These are phyloP conservation scores for Trichoderma erinaceum DNA, from an alignment of 495 filamentous ascomycete species.

Conservation along the genomic window DNA sequence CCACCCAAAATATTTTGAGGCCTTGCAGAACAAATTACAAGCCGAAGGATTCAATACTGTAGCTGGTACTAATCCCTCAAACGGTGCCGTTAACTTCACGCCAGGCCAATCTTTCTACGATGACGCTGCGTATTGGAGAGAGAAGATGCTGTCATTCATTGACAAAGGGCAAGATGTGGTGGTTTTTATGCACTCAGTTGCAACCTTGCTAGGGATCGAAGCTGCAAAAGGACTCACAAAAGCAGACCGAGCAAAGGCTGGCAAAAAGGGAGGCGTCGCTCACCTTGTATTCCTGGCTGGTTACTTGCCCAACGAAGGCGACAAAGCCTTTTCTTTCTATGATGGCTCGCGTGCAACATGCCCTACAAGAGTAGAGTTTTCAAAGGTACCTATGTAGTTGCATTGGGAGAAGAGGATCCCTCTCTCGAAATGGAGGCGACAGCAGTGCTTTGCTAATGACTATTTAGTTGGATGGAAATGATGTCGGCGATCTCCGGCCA, in stretches of 20 bases:
- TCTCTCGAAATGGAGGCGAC: not conserved
- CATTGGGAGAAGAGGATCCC: not conserved
- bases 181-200: not conserved
- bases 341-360: not conserved
- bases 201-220: not conserved
- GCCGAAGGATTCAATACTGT: not conserved
- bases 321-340: not conserved
- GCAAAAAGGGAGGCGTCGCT: not conserved
- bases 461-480: not conserved
- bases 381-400: not conserved
- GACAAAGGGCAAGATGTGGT: not conserved
- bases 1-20: not conserved
- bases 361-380: not conserved
- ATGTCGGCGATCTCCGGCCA: not conserved
- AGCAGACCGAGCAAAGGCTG: not conserved
- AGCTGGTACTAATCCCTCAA: not conserved
- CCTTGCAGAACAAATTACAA: not conserved
- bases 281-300: not conserved
- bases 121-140: not conserved
- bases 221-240: not conserved
- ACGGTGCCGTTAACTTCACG: not conserved
- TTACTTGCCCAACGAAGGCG: not conserved
- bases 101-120: not conserved
- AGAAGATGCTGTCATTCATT: not conserved
- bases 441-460: not conserved